These are phyloP conservation scores for Yamadazyma pseudoaaseri DNA, from an alignment of 1,139 yeast species.

Conservation along the genomic window DNA sequence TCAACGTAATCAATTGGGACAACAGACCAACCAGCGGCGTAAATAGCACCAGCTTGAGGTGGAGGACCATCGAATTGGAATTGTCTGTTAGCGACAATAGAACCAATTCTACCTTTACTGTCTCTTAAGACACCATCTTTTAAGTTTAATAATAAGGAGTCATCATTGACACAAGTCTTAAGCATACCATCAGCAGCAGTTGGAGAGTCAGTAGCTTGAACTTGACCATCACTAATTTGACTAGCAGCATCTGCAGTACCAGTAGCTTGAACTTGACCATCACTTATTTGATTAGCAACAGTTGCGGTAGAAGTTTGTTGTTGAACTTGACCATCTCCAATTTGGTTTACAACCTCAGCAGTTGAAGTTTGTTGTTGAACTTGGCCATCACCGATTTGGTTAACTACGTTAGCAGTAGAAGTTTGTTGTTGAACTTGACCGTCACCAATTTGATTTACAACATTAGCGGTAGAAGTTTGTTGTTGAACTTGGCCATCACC, in stretches of 20 bases:
- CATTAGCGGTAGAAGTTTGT: constrained; percentile 24
- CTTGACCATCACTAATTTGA: constrained; percentile 44
- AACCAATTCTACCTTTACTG: constrained; percentile 36
- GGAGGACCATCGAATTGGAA: constrained; percentile 48
- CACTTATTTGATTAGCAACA: constrained; percentile 35
- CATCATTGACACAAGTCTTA: constrained; percentile 23
- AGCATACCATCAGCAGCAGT: constrained; percentile 29
- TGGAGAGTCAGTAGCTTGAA: constrained; percentile 23
- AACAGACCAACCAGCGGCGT: constrained; percentile 39
- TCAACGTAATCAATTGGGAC: constrained; percentile 27
- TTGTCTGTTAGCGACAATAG: constrained; percentile 46
- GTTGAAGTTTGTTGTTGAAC: constrained; percentile 32
- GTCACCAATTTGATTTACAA: constrained; percentile 36
- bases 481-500: constrained; percentile 37
- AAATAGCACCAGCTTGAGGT: constrained; percentile 43
- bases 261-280: constrained; percentile 39
- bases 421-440: constrained; percentile 43
- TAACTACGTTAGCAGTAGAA: constrained; percentile 26
- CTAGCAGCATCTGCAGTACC: constrained; percentile 32
- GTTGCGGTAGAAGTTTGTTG: constrained; percentile 24
- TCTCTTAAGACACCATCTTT: constrained; percentile 31
- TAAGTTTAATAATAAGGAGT: constrained; percentile 30
- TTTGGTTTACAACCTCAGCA: constrained; percentile 25
- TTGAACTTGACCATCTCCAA: constrained; percentile 35
- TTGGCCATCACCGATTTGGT: constrained; percentile 37